Evolutionary conservation across 1,139 yeast genomes (phyloP), one percentile per base, ranked within the genome.

Genomic region (Scheffersomyces titani): DNA sequence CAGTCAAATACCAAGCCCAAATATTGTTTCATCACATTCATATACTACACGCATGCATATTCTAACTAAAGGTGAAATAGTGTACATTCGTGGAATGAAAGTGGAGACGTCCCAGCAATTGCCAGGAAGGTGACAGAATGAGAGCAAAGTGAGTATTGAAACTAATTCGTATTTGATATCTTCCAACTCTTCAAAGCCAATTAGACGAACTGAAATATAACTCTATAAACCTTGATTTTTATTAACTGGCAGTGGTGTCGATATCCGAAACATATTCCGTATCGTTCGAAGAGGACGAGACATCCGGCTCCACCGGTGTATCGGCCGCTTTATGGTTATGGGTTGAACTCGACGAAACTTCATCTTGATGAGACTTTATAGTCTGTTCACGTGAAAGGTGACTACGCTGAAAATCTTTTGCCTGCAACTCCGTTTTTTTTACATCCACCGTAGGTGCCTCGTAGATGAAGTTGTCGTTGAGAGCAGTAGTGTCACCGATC

Each of bases 401-500:
- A 30, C 40, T 30, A 9, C 40, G 40, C 49, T 46, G 49, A 7
- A 22, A 46, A 2, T 46, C 49, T 22, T 46, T 46, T 5, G 24
- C n/a, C 5, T 46, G 49, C 16, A 46, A 46, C 24, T 46, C 49
- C 13, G 49, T 19, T 6, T 30, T 30, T 36, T 51, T 55, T 5
- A 47, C 59, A 22, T 59, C 65, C 18, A 59, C 58, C 3, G 59
- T 54, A 40, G 61, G 59, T 3, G 70, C 66, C 49, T 68, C 74
- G 58, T 72, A 70, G 3, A 70, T 72, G 56, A 71, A 76, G 61
- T 73, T 72, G 53, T 76, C 79, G 61, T 76, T 76, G 45, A 76
- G 72, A 30, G 72, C 76, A 16, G 69, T 73, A 53, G 67, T 66
- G 24, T 65, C 62, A 46, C 67, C 68, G 9, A 62, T 62, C 54